phyloP scores from a whole-genome alignment of 495 filamentous ascomycete genomes.

The Penicillium canescens region DNA sequence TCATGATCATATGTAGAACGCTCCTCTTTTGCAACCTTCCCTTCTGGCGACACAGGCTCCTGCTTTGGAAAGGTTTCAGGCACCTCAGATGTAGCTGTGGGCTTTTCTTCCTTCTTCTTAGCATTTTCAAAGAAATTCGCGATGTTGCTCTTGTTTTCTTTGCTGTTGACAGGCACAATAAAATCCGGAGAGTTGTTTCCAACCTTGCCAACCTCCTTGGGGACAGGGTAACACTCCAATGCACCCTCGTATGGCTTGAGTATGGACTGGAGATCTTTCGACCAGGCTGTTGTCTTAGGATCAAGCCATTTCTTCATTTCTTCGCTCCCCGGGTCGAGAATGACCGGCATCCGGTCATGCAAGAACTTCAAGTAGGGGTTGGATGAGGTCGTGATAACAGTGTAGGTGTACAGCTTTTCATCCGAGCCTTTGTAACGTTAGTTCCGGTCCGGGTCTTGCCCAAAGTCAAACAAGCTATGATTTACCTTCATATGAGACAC shows the following conservation, averaged over 20 bases:
- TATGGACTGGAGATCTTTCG: slow-evolving; percentile 70
- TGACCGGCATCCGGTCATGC: slow-evolving; percentile 94
- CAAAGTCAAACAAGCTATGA: slow-evolving; percentile 2
- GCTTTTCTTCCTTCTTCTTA: slow-evolving; percentile 36
- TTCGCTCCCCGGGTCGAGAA: slow-evolving; percentile 74
- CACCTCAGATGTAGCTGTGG: neutral
- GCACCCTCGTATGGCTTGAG: slow-evolving; percentile 77
- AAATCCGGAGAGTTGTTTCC: slow-evolving; percentile 87
- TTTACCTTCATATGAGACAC: slow-evolving; percentile 74
- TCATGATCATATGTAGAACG: slow-evolving; percentile 9
- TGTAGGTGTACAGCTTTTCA: slow-evolving; percentile 79
- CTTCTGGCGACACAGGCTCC: slow-evolving; percentile 6
- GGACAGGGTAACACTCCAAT: slow-evolving; percentile 82
- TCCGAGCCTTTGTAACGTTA: slow-evolving; percentile 42
- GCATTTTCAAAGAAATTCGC: slow-evolving; percentile 82
- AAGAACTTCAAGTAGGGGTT: slow-evolving; percentile 79
- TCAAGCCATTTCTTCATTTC: slow-evolving; percentile 79
- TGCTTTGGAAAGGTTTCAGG: slow-evolving; percentile 5
- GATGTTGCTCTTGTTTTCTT: slow-evolving; percentile 87
- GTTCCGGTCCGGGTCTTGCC: neutral
- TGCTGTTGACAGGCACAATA: slow-evolving; percentile 76
- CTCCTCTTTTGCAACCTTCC: slow-evolving; percentile 28
- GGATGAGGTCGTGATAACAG: slow-evolving; percentile 86
- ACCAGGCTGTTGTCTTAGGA: slow-evolving; percentile 70
- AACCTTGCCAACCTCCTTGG: slow-evolving; percentile 90